A percentile compares a stretch with the other conserved stretches of the same genome.
Evolutionary conservation across 352 stramenopile species (phyloP).

Genomic region (Thraustochytrium striatum): DNA sequence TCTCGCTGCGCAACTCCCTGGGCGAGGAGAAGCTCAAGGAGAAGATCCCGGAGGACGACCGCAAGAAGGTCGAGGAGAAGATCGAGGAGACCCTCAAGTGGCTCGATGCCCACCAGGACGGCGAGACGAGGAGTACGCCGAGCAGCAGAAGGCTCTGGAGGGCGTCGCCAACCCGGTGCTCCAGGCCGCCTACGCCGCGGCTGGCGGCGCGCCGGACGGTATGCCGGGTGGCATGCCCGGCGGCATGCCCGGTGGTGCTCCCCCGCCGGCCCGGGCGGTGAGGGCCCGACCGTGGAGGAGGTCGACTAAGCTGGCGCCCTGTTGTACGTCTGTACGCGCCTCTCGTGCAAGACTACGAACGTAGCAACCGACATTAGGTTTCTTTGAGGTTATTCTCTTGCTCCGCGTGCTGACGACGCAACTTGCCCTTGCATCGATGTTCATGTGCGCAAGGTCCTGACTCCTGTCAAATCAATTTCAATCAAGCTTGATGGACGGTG

Average conservation of each 20-base stretch:
- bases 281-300: constrained; percentile 59
- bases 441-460: no score
- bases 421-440: no score
- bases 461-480: no score
- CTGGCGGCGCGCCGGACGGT: constrained; percentile 53
- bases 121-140: constrained; percentile 83
- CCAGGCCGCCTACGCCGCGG: constrained; percentile 58
- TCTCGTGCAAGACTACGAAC: no score
- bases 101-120: constrained; percentile 71
- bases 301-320: constrained; percentile 54
- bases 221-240: constrained; percentile 63
- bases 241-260: constrained; percentile 32
- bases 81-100: constrained; percentile 75
- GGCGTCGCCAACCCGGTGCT: constrained; percentile 56
- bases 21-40: constrained; percentile 70
- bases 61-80: constrained; percentile 62
- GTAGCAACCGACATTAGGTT: no score
- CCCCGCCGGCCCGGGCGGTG: constrained; percentile 50
- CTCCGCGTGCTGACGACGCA: no score
- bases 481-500: no score
- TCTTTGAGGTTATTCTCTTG: no score
- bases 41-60: constrained; percentile 68
- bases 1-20: constrained; percentile 72
- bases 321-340: no score
- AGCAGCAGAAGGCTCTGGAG: constrained; percentile 85